Evolutionary conservation across 2,329 filamentous ascomycete species (phyloP), one percentile per base, ranked within the genome.

Genomic region (Exophiala mesophila): DNA sequence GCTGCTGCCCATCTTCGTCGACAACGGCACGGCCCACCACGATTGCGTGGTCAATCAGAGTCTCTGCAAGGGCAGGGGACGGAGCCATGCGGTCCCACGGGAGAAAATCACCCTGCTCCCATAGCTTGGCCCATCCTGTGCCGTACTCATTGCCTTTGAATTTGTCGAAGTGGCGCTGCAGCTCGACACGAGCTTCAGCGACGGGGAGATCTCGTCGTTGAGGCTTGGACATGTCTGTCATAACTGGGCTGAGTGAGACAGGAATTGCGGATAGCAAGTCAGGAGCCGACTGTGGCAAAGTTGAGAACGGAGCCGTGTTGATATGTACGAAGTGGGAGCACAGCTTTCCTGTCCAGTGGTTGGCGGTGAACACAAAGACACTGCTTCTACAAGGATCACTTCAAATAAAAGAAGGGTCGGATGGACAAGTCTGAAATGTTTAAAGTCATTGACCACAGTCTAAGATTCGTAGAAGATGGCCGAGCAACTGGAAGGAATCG

Each of bases 41-140:
- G 10, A 61, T 55, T 2, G 50, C 53, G 3, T 59, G 57, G 41
- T 66, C 57, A 7, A 63, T 54, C 18, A 82, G 62, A 1, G 71
- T 59, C 49, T 82, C 78, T 24, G 72, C 68, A 21, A 83, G 60
- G 0, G 79, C 78, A 4, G 77, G 76, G 39, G 74, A 77, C n/a
- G 77, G 71, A 32, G 63, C 60, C n/a, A 72, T 71, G 6, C 70
- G 67, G 55, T 82, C 78, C 77, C 77, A 83, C 2, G 76, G 76
- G 6, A 78, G 65, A 54, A 70, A 70, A 23, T 69, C 61, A 23
- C 66, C 66, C 34, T 69, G 62, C 19, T 69, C 61, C 77, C 77
- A 82, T n/a, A 80, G 65, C 3, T 67, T 61, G 38, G 72, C 70
- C 77, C 77, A 80, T 45, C 68, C 68, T 1, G 67, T 58, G 21